phyloP scores from a whole-genome alignment of 2,329 filamentous ascomycete species.

The Basipetospora chlamydospora region DNA sequence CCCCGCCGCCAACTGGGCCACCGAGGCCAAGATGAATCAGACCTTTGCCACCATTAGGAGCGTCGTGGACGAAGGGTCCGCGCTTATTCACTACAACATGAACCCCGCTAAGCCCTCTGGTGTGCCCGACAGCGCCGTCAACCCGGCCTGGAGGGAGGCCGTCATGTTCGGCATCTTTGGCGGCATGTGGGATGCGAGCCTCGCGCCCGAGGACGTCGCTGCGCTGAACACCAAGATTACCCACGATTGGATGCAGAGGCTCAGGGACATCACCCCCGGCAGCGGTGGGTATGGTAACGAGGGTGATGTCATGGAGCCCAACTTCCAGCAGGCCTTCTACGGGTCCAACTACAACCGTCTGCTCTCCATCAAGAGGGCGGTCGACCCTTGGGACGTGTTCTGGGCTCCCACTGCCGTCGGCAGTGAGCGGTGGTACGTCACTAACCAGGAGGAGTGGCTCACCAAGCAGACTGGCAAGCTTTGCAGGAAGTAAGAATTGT shows the following conservation, averaged over 20 bases:
- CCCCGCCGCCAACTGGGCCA: slow-evolving; percentile 16
- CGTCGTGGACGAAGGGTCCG: slow-evolving; percentile 6
- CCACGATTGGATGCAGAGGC: slow-evolving; percentile 14
- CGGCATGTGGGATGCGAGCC: slow-evolving; percentile 9
- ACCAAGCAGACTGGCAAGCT: slow-evolving; percentile 5
- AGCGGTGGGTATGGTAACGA: slow-evolving; percentile 29
- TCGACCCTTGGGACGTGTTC: slow-evolving; percentile 19
- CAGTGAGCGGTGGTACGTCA: slow-evolving; percentile 14
- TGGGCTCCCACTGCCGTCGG: slow-evolving; percentile 25
- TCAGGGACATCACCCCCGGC: slow-evolving; percentile 21
- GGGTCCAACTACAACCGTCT: slow-evolving; percentile 17
- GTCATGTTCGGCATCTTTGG: slow-evolving; percentile 10
- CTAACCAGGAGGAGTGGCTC: slow-evolving; percentile 4
- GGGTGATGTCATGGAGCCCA: slow-evolving; percentile 19
- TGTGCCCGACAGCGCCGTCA: slow-evolving; percentile 12
- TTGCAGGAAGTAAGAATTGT: slow-evolving; percentile 4
- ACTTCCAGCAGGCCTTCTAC: slow-evolving; percentile 19
- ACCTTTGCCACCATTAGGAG: slow-evolving; percentile 12
- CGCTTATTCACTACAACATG: slow-evolving; percentile 10
- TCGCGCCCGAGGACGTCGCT: slow-evolving; percentile 9
- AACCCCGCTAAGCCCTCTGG: slow-evolving; percentile 1
- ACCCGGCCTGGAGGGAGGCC: slow-evolving; percentile 15
- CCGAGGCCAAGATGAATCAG: slow-evolving; percentile 18
- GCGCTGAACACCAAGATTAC: slow-evolving; percentile 14
- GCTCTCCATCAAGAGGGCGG: slow-evolving; percentile 17